Evolutionary conservation across 2,329 filamentous ascomycete genomes (phyloP).

Genomic region (Ilyonectria sp.): DNA sequence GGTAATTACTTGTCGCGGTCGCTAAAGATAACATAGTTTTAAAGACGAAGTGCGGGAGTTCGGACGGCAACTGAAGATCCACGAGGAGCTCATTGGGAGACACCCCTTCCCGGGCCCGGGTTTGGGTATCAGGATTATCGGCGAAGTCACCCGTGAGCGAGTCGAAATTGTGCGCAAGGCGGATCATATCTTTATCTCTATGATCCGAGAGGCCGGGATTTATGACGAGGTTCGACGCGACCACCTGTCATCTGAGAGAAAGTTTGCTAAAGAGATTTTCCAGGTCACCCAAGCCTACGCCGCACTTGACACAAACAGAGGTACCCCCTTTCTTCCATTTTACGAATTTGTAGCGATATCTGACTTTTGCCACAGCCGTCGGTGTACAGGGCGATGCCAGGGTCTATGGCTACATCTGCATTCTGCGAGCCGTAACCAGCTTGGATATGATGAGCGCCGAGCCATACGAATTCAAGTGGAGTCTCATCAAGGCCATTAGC

Average conservation of each 20-base stretch:
- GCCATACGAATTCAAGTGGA: slow-evolving; percentile 67
- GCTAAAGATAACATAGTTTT: slow-evolving; percentile 60
- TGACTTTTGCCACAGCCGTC: slow-evolving; percentile 50
- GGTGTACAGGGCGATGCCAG: slow-evolving; percentile 52
- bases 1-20: slow-evolving; percentile 14
- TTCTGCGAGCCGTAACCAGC: slow-evolving; percentile 58
- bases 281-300: slow-evolving; percentile 65
- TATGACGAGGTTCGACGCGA: slow-evolving; percentile 70
- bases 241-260: slow-evolving; percentile 20
- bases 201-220: slow-evolving; percentile 80
- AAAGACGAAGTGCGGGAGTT: slow-evolving; percentile 77
- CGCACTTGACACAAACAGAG: slow-evolving; percentile 59
- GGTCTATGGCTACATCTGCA: slow-evolving; percentile 51
- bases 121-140: slow-evolving; percentile 85
- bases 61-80: neutral
- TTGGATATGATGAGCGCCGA: slow-evolving; percentile 79
- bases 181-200: slow-evolving; percentile 83
- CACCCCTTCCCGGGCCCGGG: slow-evolving; percentile 83
- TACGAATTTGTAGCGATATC: slow-evolving; percentile 21
- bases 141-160: slow-evolving; percentile 83
- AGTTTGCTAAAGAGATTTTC: neutral
- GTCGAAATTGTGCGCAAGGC: slow-evolving; percentile 84
- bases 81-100: slow-evolving; percentile 50
- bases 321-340: slow-evolving; percentile 30
- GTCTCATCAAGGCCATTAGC: slow-evolving; percentile 28